A percentile compares a stretch with the other conserved stretches of the same genome.
Conservation (phyloP, 192 early-diverging fungal species). For the Glomus cerebriforme region DNA sequence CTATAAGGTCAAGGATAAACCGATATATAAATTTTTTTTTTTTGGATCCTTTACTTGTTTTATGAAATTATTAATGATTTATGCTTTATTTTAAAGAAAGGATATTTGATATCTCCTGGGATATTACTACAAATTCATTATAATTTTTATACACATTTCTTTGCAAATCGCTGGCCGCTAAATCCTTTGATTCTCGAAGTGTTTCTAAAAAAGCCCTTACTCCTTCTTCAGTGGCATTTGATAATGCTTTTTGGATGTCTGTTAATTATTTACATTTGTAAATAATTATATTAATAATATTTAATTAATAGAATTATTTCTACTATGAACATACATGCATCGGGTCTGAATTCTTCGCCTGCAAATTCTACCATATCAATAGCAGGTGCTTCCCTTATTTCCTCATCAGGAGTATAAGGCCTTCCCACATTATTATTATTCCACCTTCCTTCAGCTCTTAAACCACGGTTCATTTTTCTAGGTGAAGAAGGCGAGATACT, state of each 20-base stretch:
- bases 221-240: conserved; percentile 57
- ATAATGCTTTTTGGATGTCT: conserved; percentile 59
- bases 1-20: conserved; percentile 30
- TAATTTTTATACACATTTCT: conserved; percentile 87
- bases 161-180: conserved; percentile 71
- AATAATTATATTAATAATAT: not conserved
- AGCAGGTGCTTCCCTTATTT: conserved; percentile 29
- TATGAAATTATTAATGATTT: not conserved
- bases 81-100: conserved; percentile 1
- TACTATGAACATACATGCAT: conserved; percentile 47
- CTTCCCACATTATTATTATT: not conserved
- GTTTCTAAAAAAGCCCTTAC: conserved; percentile 56
- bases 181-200: conserved; percentile 65
- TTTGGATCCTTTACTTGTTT: not conserved
- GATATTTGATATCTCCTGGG: conserved; percentile 75
- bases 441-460: not conserved
- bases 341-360: conserved; percentile 53
- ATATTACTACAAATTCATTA: conserved; percentile 81
- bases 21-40: not conserved
- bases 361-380: conserved; percentile 56
- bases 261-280: not conserved
- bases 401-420: conserved; percentile 4
- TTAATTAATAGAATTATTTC: not conserved
- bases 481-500: not conserved
- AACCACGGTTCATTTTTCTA: not conserved